phyloP scores from a whole-genome alignment of 2,329 filamentous ascomycete genomes.

The Claviceps sp. region DNA sequence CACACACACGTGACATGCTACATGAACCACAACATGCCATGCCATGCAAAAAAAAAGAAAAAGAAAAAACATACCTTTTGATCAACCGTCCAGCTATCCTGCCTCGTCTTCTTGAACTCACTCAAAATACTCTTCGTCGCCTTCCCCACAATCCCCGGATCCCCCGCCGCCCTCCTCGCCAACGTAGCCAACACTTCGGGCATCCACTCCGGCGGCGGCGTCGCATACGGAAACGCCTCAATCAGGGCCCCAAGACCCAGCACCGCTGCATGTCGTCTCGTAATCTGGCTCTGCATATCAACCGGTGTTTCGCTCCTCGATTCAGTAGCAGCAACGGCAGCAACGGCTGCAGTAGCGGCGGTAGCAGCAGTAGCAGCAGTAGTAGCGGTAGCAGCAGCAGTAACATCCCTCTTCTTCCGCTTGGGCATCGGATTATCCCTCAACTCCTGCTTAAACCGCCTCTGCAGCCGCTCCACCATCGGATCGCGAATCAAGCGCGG shows the following conservation, averaged over 20 bases:
- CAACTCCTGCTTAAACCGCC: slow-evolving; percentile 68
- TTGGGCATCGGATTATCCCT: slow-evolving; percentile 78
- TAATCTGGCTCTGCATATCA: slow-evolving; percentile 61
- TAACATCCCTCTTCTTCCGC: slow-evolving; percentile 23
- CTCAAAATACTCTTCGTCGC: slow-evolving; percentile 88
- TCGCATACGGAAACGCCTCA: slow-evolving; percentile 91
- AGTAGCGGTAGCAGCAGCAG: too few relatives aligned
- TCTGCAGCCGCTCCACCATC: slow-evolving; percentile 62
- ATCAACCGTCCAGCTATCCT: slow-evolving; percentile 97
- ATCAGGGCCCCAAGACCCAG: slow-evolving; percentile 82
- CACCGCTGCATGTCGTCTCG: slow-evolving; percentile 79
- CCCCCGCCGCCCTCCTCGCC: slow-evolving; percentile 72
- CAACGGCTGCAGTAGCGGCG: too few relatives aligned
- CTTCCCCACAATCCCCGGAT: slow-evolving; percentile 86
- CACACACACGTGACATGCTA: too few relatives aligned
- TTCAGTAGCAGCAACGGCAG: slow-evolving; percentile 24
- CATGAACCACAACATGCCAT: not conserved
- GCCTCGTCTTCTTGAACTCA: slow-evolving; percentile 98
- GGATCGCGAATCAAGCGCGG: slow-evolving; percentile 65
- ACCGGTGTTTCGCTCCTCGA: slow-evolving; percentile 56
- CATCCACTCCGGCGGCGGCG: slow-evolving; percentile 86
- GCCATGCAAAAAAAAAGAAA: not conserved
- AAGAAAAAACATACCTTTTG: slow-evolving; percentile 57
- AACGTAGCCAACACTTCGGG: slow-evolving; percentile 79
- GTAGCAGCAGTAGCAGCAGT: too few relatives aligned